Evolutionary conservation across 1,139 yeast genomes (phyloP).

Genomic region (Magnusiomyces ingens): DNA sequence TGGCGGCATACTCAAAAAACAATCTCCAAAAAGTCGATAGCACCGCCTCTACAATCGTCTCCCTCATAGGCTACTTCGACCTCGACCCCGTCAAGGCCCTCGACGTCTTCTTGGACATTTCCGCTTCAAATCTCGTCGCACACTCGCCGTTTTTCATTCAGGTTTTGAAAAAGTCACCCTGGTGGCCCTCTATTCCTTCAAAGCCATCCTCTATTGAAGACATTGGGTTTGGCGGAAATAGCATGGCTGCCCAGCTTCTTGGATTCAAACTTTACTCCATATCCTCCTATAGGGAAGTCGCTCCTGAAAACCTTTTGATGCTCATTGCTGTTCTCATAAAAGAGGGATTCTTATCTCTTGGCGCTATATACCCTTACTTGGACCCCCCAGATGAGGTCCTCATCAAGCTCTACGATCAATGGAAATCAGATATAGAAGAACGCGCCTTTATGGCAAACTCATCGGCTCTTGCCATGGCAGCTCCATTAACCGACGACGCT

Average conservation of each 20-base stretch:
- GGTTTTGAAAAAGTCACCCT: constrained; percentile 47
- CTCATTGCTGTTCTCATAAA: constrained; percentile 54
- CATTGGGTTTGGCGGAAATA: constrained; percentile 49
- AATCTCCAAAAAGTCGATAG: constrained; percentile 40
- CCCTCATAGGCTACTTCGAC: constrained; percentile 66
- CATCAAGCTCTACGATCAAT: constrained; percentile 39
- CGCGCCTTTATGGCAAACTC: constrained; percentile 60
- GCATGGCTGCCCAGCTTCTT: constrained; percentile 52
- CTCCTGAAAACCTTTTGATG: constrained; percentile 44
- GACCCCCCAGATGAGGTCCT: constrained; percentile 42
- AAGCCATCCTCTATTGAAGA: constrained; percentile 29
- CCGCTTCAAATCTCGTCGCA: constrained; percentile 40
- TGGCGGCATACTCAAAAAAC: constrained; percentile 40
- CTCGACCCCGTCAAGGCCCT: constrained; percentile 71
- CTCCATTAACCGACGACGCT: constrained; percentile 55
- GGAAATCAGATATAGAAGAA: constrained; percentile 50
- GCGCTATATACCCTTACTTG: constrained; percentile 52
- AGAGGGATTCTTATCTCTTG: constrained; percentile 61
- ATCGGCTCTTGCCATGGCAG: constrained; percentile 81
- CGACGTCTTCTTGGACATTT: constrained; percentile 52
- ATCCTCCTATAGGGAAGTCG: constrained; percentile 30
- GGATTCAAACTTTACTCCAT: constrained; percentile 46
- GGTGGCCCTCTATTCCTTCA: constrained; percentile 56
- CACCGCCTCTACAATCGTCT: constrained; percentile 47
- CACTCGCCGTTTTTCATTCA: constrained; percentile 43